Conservation (phyloP, 2,329 filamentous ascomycete species). For the Colletotrichum theobromicola region DNA sequence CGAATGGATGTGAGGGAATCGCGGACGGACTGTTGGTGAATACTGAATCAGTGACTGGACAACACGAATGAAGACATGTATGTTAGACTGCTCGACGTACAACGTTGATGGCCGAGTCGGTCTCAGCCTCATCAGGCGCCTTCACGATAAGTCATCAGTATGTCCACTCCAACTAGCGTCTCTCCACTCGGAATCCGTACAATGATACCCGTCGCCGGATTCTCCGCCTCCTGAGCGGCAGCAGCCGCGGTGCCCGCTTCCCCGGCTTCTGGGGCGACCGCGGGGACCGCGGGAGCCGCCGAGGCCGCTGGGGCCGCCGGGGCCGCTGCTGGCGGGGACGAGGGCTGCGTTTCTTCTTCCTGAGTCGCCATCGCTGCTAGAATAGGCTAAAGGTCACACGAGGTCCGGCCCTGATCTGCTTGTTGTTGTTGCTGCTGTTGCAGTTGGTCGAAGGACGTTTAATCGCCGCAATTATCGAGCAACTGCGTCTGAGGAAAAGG, state of each 20-base stretch:
- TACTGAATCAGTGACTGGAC: accelerated
- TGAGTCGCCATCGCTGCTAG: background rate
- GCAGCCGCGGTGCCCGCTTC: background rate
- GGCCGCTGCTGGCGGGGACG: background rate
- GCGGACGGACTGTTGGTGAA: background rate
- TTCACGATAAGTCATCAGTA: background rate
- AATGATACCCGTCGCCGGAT: conserved; percentile 14
- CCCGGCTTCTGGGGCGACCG: background rate
- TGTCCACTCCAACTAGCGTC: background rate
- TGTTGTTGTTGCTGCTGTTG: background rate
- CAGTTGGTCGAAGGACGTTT: background rate
- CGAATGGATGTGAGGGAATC: conserved; percentile 12
- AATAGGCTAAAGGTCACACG: background rate
- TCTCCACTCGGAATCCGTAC: background rate
- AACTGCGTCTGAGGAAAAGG: background rate
- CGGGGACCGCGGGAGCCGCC: background rate
- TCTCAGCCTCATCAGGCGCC: conserved; percentile 2
- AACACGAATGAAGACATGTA: background rate
- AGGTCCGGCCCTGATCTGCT: background rate
- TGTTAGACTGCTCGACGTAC: background rate
- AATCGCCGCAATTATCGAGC: background rate
- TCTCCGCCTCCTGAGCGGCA: background rate
- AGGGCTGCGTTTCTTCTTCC: background rate
- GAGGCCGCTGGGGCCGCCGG: background rate
- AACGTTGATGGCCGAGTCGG: conserved; percentile 9